These are phyloP conservation scores for Basipetospora sp. DNA, from an alignment of 2,329 filamentous ascomycete species.

Conservation along the genomic window DNA sequence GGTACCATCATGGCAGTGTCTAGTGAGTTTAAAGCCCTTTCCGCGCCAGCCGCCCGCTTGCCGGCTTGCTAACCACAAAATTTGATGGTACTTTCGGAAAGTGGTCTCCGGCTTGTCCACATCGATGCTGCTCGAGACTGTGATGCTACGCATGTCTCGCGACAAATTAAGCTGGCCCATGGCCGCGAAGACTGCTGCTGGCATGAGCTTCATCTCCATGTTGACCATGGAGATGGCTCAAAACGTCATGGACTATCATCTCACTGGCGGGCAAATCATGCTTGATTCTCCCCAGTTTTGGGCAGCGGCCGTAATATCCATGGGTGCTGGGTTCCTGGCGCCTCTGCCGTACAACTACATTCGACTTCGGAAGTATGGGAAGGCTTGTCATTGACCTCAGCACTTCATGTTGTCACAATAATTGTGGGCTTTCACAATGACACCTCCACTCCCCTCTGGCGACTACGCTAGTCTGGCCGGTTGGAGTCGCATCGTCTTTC, in stretches of 20 bases:
- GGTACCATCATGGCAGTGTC: constrained; percentile 35
- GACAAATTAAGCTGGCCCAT: constrained; percentile 31
- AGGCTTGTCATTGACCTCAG: constrained; percentile 28
- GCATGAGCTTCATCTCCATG: constrained; percentile 47
- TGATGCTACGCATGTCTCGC: constrained; percentile 31
- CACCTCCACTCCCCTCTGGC: too few relatives aligned
- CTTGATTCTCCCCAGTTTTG: constrained; percentile 35
- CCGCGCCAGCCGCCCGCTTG: too few relatives aligned
- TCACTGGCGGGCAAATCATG: constrained; percentile 35
- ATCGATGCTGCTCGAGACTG: constrained; percentile 37
- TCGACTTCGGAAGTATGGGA: constrained; percentile 32
- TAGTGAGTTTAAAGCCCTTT: constrained; percentile 18
- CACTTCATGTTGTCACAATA: too few relatives aligned
- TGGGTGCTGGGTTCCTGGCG: constrained; percentile 29
- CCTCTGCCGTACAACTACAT: constrained; percentile 40
- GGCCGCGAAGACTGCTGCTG: constrained; percentile 36
- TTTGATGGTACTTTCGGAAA: constrained; percentile 12
- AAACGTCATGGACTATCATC: constrained; percentile 39
- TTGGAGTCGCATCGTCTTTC: too few relatives aligned
- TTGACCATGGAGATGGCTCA: constrained; percentile 41
- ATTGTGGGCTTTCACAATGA: too few relatives aligned
- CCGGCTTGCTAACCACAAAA: too few relatives aligned
- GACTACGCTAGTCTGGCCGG: too few relatives aligned
- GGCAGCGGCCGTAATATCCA: constrained; percentile 30
- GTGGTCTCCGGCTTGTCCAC: constrained; percentile 37